Base-by-base conservation (phyloP, 2,329 filamentous ascomycete genomes). In the Paecilomyces formosus region DNA sequence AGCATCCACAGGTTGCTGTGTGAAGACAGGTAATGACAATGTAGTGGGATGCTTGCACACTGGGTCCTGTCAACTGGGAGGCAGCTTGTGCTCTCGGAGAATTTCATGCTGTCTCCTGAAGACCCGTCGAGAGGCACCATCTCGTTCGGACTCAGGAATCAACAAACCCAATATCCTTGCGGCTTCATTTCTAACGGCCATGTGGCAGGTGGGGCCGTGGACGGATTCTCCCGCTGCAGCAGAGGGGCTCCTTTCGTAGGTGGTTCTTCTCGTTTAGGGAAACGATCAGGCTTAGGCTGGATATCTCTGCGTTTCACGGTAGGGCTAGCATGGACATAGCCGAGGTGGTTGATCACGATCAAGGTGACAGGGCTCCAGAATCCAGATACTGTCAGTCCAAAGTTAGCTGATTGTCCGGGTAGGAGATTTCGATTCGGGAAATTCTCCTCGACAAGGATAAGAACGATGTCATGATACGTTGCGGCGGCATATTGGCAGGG, bases 141-240 rank as follows among this genome's bases (percentile, higher is more conserved):
- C 33, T 35, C 15, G 26, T 33, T 26, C 30, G 18, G 52, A 28
- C 15, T 24, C 33, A 31, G 18, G 52, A 28, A 22, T 24, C 33
- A 31, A 26, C 24, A 33, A 50, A 9, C 52, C 35, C 11, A 55
- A 18, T 28, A 53, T 55, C 22, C 53, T 53, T 26, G 56, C 58
- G 54, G 15, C 49, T 53, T 56, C 39, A 53, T 35, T 58, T 63
- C 58, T 60, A 60, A 39, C 58, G 60, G 58, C 66, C 67, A 69
- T 67, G 65, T 69, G 67, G 68, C 63, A 56, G 66, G 66, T 69
- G 67, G 67, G 64, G 68, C 68, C 65, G 63, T 59, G 57, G 65
- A 67, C 66, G 70, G 70, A 66, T 67, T 70, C 63, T 67, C 66
- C 69, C 69, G 50, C 50, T 52, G 50, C 50, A 52, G 50, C 9